These are phyloP conservation scores for Misopates orontium DNA, from an alignment of 257 asterid genomes.

Conservation along the genomic window DNA sequence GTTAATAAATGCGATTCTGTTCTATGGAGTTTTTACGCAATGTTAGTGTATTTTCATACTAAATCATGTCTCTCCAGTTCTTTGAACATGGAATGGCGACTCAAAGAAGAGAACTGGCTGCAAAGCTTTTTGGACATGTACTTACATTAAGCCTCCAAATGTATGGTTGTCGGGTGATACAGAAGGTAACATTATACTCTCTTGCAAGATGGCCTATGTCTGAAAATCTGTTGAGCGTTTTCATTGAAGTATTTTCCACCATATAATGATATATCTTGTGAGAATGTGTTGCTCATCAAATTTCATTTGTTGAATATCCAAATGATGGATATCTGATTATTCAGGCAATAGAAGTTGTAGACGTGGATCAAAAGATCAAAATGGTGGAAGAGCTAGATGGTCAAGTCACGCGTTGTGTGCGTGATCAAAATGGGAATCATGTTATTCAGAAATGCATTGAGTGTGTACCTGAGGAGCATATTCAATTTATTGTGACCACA, in stretches of 20 bases:
- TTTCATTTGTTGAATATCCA: too few relatives aligned
- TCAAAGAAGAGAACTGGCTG: constrained; percentile 85
- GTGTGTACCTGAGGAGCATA: constrained; percentile 84
- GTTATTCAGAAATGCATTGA: constrained; percentile 95
- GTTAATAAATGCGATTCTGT: constrained; percentile 3
- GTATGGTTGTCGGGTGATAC: constrained; percentile 98
- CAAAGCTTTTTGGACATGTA: constrained; percentile 84
- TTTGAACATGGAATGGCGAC: constrained; percentile 91
- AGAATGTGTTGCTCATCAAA: too few relatives aligned
- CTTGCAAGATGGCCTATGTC: too few relatives aligned
- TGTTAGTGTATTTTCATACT: constrained; percentile 20
- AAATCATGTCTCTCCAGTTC: constrained; percentile 49
- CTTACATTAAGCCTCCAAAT: constrained; percentile 90
- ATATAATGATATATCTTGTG: too few relatives aligned
- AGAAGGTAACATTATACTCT: constrained; percentile 56
- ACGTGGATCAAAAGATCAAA: constrained; percentile 84
- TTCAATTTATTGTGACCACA: constrained; percentile 74
- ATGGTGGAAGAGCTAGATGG: constrained; percentile 96
- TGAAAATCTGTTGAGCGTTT: too few relatives aligned
- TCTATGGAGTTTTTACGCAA: constrained; percentile 21
- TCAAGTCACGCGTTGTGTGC: constrained; percentile 91
- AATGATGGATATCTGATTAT: background rate
- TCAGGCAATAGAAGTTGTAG: constrained; percentile 95
- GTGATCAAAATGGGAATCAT: constrained; percentile 97
- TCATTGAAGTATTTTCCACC: too few relatives aligned